These are phyloP conservation scores for Penicillium roqueforti DNA, from an alignment of 495 filamentous ascomycete species.

Conservation along the genomic window DNA sequence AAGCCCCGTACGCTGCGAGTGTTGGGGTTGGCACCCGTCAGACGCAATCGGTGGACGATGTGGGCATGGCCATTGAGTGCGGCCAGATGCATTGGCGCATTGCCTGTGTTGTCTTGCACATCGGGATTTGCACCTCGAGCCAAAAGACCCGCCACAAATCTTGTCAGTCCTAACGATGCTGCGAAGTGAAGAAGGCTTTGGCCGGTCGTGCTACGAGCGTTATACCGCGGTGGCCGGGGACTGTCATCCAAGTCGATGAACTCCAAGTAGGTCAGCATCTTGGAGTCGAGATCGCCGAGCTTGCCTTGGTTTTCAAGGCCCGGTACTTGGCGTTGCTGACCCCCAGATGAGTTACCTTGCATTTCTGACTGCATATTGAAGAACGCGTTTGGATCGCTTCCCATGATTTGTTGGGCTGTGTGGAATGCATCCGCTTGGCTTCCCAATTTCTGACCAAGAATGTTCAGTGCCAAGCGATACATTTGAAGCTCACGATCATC, in stretches of 20 bases:
- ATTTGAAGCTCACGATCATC: conserved; percentile 73
- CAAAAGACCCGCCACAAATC: conserved; percentile 75
- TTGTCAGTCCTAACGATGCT: conserved; percentile 67
- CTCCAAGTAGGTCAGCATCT: conserved; percentile 69
- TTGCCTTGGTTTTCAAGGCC: conserved; percentile 40
- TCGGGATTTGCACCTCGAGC: conserved; percentile 76
- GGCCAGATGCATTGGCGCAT: conserved; percentile 80
- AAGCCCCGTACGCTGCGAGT: conserved; percentile 67
- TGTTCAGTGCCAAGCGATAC: conserved; percentile 46
- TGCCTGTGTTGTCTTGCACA: conserved; percentile 71
- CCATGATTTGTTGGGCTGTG: conserved; percentile 49
- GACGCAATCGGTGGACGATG: conserved; percentile 70
- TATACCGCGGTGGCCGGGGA: conserved; percentile 59
- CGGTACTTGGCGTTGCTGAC: conserved; percentile 44
- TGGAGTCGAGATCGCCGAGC: conserved; percentile 59
- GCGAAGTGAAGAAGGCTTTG: conserved; percentile 83
- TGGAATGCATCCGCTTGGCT: conserved; percentile 49
- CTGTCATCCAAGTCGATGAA: conserved; percentile 74
- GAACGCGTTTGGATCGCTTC: conserved; percentile 41
- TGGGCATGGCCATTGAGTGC: conserved; percentile 71
- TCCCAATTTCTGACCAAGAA: conserved; percentile 45
- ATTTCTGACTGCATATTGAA: conserved; percentile 45
- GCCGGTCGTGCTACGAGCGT: conserved; percentile 59
- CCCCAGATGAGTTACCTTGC: conserved; percentile 38
- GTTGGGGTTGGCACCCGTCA: conserved; percentile 66